Conservation (phyloP, 331 rosid genomes). For the Pyrus hybrid region DNA sequence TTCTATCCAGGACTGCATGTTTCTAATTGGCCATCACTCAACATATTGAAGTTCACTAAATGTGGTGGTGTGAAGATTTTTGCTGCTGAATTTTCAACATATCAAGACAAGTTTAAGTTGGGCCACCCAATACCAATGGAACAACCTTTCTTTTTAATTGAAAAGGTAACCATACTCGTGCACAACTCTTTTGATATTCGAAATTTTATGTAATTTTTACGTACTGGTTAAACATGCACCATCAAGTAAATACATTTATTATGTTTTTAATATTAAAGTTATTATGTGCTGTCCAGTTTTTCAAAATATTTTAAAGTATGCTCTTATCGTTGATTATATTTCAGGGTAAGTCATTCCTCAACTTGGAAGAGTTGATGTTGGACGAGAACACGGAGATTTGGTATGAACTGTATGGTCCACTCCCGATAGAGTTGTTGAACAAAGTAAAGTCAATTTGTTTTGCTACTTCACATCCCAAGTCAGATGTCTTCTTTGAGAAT, state of each 20-base stretch:
- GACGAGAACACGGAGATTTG: neutral
- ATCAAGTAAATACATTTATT: too few relatives aligned
- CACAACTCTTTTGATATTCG: neutral
- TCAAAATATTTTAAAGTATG: too few relatives aligned
- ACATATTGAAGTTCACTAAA: accelerated
- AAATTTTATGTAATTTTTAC: too few relatives aligned
- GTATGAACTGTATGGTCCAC: neutral
- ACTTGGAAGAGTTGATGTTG: neutral
- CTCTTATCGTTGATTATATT: accelerated
- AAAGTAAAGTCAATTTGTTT: accelerated
- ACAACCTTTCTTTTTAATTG: neutral
- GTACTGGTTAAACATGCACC: too few relatives aligned
- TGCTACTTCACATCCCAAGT: too few relatives aligned
- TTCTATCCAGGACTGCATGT: neutral
- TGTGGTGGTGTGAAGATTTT: neutral
- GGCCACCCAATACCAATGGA: accelerated
- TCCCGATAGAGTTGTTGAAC: neutral
- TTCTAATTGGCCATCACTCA: neutral
- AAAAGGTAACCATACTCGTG: neutral
- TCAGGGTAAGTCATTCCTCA: neutral
- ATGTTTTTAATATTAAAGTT: too few relatives aligned
- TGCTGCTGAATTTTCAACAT: too few relatives aligned
- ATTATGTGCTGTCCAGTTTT: too few relatives aligned
- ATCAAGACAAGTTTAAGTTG: neutral
- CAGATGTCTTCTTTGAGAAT: too few relatives aligned